Evolutionary conservation across 164 flowering plant genomes (phyloP).

Genomic region (Nymphaea thermarum): DNA sequence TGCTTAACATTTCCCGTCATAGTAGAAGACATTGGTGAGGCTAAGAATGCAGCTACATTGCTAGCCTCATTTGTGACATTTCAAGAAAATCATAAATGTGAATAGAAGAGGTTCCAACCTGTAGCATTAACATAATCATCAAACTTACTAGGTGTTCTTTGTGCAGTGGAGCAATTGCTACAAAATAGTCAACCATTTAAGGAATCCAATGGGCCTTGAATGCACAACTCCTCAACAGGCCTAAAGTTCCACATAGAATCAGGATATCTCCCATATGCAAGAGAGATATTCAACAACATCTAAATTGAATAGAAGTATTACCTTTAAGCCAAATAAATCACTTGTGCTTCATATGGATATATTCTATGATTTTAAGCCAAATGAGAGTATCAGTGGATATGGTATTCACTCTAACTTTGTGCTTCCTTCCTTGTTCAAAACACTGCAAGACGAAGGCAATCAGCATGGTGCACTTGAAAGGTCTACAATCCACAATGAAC

Average conservation of each 20-base stretch:
- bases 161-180: conserved; percentile 76
- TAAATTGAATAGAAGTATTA: background rate
- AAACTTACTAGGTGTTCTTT: conserved; percentile 76
- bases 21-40: conserved; percentile 92
- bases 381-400: conserved; percentile 72
- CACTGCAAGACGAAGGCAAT: conserved; percentile 34
- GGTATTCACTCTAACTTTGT: conserved; percentile 73
- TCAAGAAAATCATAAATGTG: background rate
- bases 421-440: conserved; percentile 92
- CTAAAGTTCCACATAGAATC: conserved; percentile 18
- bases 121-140: background rate
- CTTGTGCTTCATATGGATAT: no score
- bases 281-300: background rate
- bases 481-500: background rate
- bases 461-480: background rate
- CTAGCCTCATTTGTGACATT: conserved; percentile 73
- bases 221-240: conserved; percentile 86
- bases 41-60: conserved; percentile 79
- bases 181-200: conserved; percentile 89
- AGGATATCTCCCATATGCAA: background rate
- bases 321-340: no score
- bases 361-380: no score
- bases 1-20: conserved; percentile 75
- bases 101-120: background rate
- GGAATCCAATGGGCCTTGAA: conserved; percentile 91